Conservation (phyloP, 495 filamentous ascomycete genomes). For the Podospora fimiseda region DNA sequence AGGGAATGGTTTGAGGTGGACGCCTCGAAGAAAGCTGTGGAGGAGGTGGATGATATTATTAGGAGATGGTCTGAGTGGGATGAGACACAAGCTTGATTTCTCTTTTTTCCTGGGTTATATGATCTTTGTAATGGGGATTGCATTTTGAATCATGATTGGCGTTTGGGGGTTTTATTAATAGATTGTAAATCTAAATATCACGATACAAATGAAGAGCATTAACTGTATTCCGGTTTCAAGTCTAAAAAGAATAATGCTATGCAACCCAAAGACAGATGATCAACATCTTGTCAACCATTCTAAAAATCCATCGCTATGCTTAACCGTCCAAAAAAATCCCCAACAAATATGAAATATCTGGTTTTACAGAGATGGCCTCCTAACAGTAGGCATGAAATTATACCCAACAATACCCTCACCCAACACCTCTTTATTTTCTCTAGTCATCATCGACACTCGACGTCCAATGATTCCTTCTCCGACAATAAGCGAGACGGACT, state of each 20-base stretch:
- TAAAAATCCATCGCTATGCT: not conserved
- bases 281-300: not conserved
- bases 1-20: slow-evolving; percentile 94
- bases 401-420: slow-evolving; percentile 44
- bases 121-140: not conserved
- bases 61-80: slow-evolving; percentile 83
- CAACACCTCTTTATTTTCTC: slow-evolving; percentile 21
- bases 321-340: not conserved
- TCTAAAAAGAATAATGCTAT: no score
- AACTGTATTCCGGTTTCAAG: no score
- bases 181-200: no score
- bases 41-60: slow-evolving; percentile 74
- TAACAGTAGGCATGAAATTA: slow-evolving; percentile 24
- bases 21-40: slow-evolving; percentile 62
- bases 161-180: not conserved
- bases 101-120: not conserved
- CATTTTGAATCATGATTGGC: not conserved
- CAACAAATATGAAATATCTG: not conserved
- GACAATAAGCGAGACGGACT: slow-evolving; percentile 34
- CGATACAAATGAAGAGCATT: no score
- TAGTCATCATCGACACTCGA: slow-evolving; percentile 36
- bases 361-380: slow-evolving; percentile 3
- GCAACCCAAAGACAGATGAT: not conserved
- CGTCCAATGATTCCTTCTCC: slow-evolving; percentile 44
- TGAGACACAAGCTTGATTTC: slow-evolving; percentile 21